Base-by-base conservation (phyloP, 805 yeast genomes). In the Torulaspora maleeae region DNA sequence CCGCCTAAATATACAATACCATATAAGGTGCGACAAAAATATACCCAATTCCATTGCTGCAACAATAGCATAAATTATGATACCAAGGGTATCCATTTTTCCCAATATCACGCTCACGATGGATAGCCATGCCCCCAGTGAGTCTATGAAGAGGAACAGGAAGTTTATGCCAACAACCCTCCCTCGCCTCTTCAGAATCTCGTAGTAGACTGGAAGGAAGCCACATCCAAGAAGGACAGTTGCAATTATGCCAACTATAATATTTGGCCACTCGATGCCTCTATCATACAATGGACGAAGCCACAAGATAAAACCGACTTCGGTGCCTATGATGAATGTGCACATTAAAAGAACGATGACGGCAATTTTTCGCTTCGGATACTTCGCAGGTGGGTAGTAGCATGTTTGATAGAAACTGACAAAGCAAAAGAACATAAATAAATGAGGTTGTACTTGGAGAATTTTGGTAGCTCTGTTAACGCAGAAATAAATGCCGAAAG, bases 141-240 rank as follows among this genome's bases (percentile, higher is more conserved):
- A 77, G 62, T 91, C 97, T 67, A 90, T 67, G 4, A 73, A 57
- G 46, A 91, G 70, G 52, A 91, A 91, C 2, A 84, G 53, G 58
- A 91, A 89, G 61, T 89, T 89, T 57, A 91, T 83, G 0, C 98
- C 98, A 3, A 89, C 80, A 2, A 91, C 97, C 28, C 84, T 69
- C 1, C 97, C 97, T 41, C 78, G 64, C 51, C 96, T 73, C 58
- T 87, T 86, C 27, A 79, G 75, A 19, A 91, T 68, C 61, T 90
- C 97, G 54, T 79, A 80, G 61, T 90, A 91, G 3, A 97, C 96
- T 0, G 97, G 97, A 0, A 91, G 51, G 27, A 91, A 71, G 0
- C 98, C 98, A 2, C 76, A 59, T 0, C 85, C 93, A 6, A 91
- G 68, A 13, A 86, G 61, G 0, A 90, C 71, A 1, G 93, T 78